Conservation (phyloP, 2,329 filamentous ascomycete genomes). For the Amphichorda felina region DNA sequence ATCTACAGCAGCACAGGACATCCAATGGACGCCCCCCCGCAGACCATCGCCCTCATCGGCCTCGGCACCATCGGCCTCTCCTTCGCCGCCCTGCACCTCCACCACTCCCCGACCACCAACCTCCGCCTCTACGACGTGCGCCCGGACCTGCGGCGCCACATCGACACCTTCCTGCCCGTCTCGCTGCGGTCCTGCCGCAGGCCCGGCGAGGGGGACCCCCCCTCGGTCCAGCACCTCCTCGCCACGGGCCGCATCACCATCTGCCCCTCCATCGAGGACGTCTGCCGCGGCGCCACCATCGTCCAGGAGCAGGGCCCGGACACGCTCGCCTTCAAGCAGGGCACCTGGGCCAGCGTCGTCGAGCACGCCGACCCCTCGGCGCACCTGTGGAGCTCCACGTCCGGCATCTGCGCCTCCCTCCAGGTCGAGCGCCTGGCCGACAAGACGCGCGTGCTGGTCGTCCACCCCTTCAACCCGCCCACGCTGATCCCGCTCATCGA, state of each 20-base stretch:
- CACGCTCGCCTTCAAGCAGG: conserved; percentile 34
- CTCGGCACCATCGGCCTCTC: conserved; percentile 40
- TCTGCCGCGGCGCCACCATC: conserved; percentile 33
- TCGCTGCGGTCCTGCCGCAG: conserved; percentile 2
- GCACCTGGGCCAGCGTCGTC: conserved; percentile 38
- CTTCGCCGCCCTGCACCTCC: conserved; percentile 40
- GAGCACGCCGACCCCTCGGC: conserved; percentile 25
- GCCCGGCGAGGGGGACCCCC: conserved; percentile 11
- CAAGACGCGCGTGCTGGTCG: conserved; percentile 33
- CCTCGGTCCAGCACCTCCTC: not conserved
- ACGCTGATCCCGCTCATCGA: conserved; percentile 50
- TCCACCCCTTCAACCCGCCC: conserved; percentile 51
- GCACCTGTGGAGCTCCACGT: conserved; percentile 45
- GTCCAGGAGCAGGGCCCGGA: conserved; percentile 51
- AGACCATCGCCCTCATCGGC: conserved; percentile 25
- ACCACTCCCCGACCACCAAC: conserved; percentile 14
- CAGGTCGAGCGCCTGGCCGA: conserved; percentile 20
- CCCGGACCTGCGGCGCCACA: conserved; percentile 29
- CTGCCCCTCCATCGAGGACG: conserved; percentile 21
- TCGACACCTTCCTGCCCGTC: conserved; percentile 15
- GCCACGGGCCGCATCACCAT: conserved; percentile 16
- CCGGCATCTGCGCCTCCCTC: conserved; percentile 40
- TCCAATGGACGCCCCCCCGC: too few relatives aligned
- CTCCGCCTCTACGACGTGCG: conserved; percentile 34
- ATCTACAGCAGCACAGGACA: too few relatives aligned